Evolutionary conservation across 75 land plant species (phyloP).

Genomic region (Adiantum capillusveneris): DNA sequence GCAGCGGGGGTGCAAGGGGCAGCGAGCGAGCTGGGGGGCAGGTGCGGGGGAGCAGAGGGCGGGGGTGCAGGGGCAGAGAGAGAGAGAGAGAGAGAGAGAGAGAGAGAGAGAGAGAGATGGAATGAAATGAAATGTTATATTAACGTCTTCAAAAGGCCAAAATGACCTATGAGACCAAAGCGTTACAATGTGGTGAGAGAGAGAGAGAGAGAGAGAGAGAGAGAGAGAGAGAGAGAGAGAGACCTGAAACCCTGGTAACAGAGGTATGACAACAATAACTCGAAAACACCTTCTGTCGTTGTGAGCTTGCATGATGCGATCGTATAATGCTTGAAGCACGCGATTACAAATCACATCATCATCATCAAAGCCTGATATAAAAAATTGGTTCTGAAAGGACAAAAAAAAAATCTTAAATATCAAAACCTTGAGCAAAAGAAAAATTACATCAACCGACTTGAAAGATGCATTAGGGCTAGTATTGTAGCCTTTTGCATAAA

Average conservation of each 20-base stretch:
- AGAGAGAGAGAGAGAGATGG: background rate
- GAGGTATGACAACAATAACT: constrained; percentile 84
- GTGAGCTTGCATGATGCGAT: constrained; percentile 77
- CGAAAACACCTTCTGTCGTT: constrained; percentile 74
- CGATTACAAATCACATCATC: constrained; percentile 82
- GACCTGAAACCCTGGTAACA: constrained; percentile 95
- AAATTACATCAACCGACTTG: no score
- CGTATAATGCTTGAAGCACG: constrained; percentile 69
- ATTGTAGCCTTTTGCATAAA: no score
- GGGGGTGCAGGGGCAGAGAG: constrained; percentile 5
- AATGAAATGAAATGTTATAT: no score
- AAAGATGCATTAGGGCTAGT: no score
- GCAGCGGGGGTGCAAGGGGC: no score
- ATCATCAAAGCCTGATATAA: constrained; percentile 88
- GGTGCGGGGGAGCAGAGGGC: background rate
- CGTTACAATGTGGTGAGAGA: no score
- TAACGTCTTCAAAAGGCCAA: no score
- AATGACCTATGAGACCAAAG: no score
- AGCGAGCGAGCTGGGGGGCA: background rate
- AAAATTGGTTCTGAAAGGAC: constrained; percentile 85
- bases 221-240: constrained; percentile 2
- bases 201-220: background rate
- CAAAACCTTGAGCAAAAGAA: no score
- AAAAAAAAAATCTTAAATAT: no score
- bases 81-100: constrained; percentile 4